Base-by-base conservation (phyloP, 2,329 filamentous ascomycete genomes). In the Botrytis fragariae region DNA sequence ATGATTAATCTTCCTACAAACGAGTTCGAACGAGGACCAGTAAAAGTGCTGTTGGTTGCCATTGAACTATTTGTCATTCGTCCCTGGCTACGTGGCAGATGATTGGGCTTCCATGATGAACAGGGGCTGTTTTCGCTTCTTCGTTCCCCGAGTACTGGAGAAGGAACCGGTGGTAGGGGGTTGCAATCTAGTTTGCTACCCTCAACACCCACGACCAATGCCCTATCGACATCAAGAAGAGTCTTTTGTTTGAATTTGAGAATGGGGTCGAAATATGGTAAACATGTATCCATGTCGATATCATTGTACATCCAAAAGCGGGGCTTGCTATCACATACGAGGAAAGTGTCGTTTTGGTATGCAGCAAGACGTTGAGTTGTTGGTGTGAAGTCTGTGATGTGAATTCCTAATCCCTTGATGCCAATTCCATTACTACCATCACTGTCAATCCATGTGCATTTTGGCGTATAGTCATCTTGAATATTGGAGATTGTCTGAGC, bases 381-480 rank as follows among this genome's bases (percentile, higher is more conserved):
- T 5, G 45, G 45, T 48, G 35, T 68, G 12, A 68, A 68, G 48
- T 68, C 65, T n/a, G 32, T 68, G 4, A 68, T 68, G 35, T 57
- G 48, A 32, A 57, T 57, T 8, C 65, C 44, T 25, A 39, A 4
- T 6, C 16, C 35, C 29, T 68, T 51, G 6, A 48, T 57, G 14
- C 22, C 54, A 25, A 57, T 68, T 14, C 65, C 44, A 22, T 68
- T 54, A 20, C 45, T 68, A 5, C 20, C 20, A 39, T 68, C 44
- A 20, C 45, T 68, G 7, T 51, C 45, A 18, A 68, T 35, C 45
- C 64, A 68, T 16, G 22, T 37, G 20, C 22, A 39, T 39, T 68
- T 39, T 35, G 14, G 45, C 64, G n/a, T 64, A 22, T 68, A 68
- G 45, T 68, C 37, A 32, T 32, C 51, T 16, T 32, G 25, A 6